These are phyloP conservation scores for Aspergillus ruber DNA, from an alignment of 2,329 filamentous ascomycete genomes.

Conservation along the genomic window DNA sequence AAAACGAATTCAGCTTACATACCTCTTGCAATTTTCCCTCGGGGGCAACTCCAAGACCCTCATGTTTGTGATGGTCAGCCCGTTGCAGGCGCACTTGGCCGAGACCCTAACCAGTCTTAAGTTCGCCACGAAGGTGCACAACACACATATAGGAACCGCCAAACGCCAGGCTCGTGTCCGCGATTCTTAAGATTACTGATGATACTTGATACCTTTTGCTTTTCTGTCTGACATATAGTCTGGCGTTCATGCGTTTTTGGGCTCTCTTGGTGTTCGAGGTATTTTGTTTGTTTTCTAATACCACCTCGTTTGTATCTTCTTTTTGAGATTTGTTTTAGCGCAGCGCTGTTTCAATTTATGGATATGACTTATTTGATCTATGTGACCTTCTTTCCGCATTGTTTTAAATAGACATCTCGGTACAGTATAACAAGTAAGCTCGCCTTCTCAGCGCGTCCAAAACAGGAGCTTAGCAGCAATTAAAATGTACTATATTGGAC, in stretches of 20 bases:
- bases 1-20: conserved; percentile 60
- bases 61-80: conserved; percentile 99
- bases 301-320: too few relatives aligned
- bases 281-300: conserved; percentile 8
- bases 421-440: too few relatives aligned
- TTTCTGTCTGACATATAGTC: conserved; percentile 1
- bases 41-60: conserved; percentile 95
- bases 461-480: too few relatives aligned
- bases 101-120: conserved; percentile 92
- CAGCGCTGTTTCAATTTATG: too few relatives aligned
- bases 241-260: conserved; percentile 14
- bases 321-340: too few relatives aligned
- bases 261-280: conserved; percentile 24
- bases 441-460: too few relatives aligned
- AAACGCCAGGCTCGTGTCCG: conserved; percentile 42
- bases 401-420: too few relatives aligned
- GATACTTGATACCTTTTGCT: conserved; percentile 5
- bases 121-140: conserved; percentile 86
- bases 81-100: conserved; percentile 79
- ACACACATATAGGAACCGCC: conserved; percentile 86
- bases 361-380: too few relatives aligned
- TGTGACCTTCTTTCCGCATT: too few relatives aligned
- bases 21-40: conserved; percentile 87
- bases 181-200: conserved; percentile 22
- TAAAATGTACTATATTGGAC: too few relatives aligned